Base-by-base conservation (phyloP, 2,329 filamentous ascomycete genomes). In the Diaporthe capsici region DNA sequence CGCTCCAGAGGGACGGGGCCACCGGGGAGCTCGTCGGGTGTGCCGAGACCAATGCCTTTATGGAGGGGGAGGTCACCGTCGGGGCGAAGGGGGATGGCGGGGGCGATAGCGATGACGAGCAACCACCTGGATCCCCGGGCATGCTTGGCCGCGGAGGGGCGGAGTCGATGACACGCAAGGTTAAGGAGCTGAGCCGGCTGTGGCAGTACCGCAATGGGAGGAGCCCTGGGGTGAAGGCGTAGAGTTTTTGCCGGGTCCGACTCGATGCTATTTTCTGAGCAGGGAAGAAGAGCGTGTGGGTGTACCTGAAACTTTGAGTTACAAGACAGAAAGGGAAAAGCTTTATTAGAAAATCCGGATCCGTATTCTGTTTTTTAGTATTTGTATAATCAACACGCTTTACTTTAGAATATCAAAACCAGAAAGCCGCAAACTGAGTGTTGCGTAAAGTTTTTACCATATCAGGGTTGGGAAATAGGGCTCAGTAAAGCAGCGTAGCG, bases 161-260 rank as follows among this genome's bases (percentile, higher is more conserved):
- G 47, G 61, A n/a, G 25, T 13, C 13, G 31, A 51, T 68, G 65
- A 68, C 65, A 12, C 65, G 65, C 47, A 68, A 85, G 80, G 90
- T 92, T 8, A 91, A 88, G 82, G 88, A 93, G 72, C 82, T 93
- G 61, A 92, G 90, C 79, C 86, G 91, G 60, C 81, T 93, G 34
- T 92, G 91, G 91, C 84, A 87, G 77, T 93, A 93, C 80, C 85
- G 90, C 68, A 92, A 93, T 79, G 91, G 91, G 2, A 84, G 81
- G 73, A 88, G 86, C 53, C 91, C 91, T 1, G 79, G 84, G 9
- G 86, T 88, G 51, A 78, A 80, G 31, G 84, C 85, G 20, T 83
- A 84, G 1, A 83, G 1, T 76, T 28, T 13, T 15, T 25, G 51
- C 51, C 15, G 25, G 2, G 12, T 3, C 3, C 4, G 15, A 8